Evolutionary conservation across 1,139 yeast species (phyloP), one percentile per base, ranked within the genome.

Genomic region (Arxiozyma slooffiae): DNA sequence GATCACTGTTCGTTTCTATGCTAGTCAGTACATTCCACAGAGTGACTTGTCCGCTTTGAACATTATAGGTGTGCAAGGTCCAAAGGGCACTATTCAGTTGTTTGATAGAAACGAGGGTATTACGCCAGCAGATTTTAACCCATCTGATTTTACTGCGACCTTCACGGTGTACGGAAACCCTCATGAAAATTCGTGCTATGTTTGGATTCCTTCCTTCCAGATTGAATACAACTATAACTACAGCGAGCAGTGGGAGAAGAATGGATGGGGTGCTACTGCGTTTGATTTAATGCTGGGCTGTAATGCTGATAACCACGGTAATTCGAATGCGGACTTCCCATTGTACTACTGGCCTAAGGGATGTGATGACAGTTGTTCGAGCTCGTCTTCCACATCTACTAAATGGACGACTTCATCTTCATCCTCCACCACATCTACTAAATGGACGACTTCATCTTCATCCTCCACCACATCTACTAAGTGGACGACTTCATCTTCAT

Each of bases 221-320:
- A 60, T 68, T 48, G 66, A 66, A 49, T 67, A 57, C 49, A 69
- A 66, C 46, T 66, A 51, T 17, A 44, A 46, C 47, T 60, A n/a
- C n/a, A n/a, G n/a, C n/a, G n/a, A n/a, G n/a, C n/a, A n/a, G n/a
- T n/a, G n/a, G n/a, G n/a, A n/a, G n/a, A n/a, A n/a, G n/a, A n/a
- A n/a, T n/a, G n/a, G n/a, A n/a, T n/a, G n/a, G n/a, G n/a, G n/a
- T n/a, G n/a, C n/a, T n/a, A n/a, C n/a, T n/a, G n/a, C n/a, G n/a
- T n/a, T n/a, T n/a, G n/a, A n/a, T n/a, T n/a, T n/a, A n/a, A n/a
- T n/a, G n/a, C n/a, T n/a, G n/a, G n/a, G n/a, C n/a, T n/a, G n/a
- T n/a, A n/a, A n/a, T n/a, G n/a, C n/a, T n/a, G n/a, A n/a, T n/a
- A n/a, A n/a, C n/a, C n/a, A n/a, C n/a, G n/a, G n/a, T n/a, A n/a